These are phyloP conservation scores for Cordyceps farinosa DNA, from an alignment of 2,329 filamentous ascomycete genomes.

Conservation along the genomic window DNA sequence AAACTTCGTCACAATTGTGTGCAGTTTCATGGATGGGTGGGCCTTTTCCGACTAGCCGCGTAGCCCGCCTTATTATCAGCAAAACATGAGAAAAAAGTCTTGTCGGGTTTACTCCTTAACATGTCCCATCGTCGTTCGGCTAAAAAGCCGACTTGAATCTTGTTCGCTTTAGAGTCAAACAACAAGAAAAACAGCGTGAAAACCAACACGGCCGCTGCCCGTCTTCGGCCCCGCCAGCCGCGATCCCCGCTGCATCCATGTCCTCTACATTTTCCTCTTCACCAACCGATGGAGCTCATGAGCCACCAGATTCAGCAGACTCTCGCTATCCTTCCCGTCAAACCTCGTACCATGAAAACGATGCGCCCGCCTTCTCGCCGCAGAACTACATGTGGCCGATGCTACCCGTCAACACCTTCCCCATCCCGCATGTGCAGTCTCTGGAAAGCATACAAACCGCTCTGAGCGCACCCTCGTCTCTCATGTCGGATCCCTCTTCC, in stretches of 20 bases:
- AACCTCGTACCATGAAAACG: conserved; percentile 8
- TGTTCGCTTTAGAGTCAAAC: background rate
- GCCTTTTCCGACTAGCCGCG: background rate
- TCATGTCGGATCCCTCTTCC: background rate
- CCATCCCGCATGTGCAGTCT: background rate
- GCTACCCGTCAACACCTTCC: background rate
- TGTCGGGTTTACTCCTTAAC: background rate
- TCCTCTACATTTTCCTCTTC: conserved; percentile 8
- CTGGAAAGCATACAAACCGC: conserved; percentile 1
- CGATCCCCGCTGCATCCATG: conserved; percentile 8
- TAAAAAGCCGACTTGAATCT: background rate
- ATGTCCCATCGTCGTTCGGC: background rate
- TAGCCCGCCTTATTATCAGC: conserved; percentile 12
- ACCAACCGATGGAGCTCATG: conserved; percentile 1
- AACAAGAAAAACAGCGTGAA: background rate
- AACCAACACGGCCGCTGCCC: background rate
- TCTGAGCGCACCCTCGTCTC: background rate
- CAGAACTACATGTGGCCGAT: background rate
- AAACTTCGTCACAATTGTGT: conserved; percentile 4
- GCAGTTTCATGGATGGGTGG: background rate
- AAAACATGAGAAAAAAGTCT: conserved; percentile 1
- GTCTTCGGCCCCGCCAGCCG: background rate
- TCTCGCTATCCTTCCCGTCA: conserved; percentile 12
- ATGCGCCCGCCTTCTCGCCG: background rate
- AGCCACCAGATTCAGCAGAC: background rate